Evolutionary conservation across 140 eudicot species (phyloP).

Genomic region (Ambrosia hybrid): DNA sequence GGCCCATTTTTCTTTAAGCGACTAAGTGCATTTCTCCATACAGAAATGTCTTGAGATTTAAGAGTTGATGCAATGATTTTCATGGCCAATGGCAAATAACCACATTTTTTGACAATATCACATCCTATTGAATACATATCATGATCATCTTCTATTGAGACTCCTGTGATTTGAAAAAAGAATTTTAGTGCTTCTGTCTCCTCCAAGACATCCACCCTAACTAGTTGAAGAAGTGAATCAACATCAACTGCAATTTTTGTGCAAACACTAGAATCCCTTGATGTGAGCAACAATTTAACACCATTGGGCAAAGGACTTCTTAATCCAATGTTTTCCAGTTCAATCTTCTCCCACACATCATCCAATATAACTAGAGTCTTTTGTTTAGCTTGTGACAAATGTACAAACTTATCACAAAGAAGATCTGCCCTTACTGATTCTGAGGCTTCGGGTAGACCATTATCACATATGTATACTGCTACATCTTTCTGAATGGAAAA

Average conservation of each 20-base stretch:
- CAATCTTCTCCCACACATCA: slow-evolving; percentile 24
- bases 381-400: neutral
- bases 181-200: neutral
- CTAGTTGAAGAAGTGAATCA: neutral
- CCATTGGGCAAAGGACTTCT: neutral
- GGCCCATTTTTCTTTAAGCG: neutral
- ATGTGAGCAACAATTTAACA: slow-evolving; percentile 3
- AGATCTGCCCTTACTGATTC: neutral
- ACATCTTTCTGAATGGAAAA: neutral
- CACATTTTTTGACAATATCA: slow-evolving; percentile 8
- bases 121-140: neutral
- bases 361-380: slow-evolving; percentile 26
- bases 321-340: neutral
- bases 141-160: neutral
- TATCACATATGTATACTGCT: neutral
- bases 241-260: neutral
- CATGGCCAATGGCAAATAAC: slow-evolving; percentile 19
- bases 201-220: neutral
- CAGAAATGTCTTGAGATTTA: neutral
- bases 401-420: neutral
- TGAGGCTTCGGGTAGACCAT: neutral
- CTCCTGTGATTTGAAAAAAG: neutral
- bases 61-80: slow-evolving; percentile 1
- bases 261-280: neutral
- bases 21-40: neutral